Evolutionary conservation across 108 stramenopile genomes (phyloP).

Genomic region (Discostella pseudostelligera): DNA sequence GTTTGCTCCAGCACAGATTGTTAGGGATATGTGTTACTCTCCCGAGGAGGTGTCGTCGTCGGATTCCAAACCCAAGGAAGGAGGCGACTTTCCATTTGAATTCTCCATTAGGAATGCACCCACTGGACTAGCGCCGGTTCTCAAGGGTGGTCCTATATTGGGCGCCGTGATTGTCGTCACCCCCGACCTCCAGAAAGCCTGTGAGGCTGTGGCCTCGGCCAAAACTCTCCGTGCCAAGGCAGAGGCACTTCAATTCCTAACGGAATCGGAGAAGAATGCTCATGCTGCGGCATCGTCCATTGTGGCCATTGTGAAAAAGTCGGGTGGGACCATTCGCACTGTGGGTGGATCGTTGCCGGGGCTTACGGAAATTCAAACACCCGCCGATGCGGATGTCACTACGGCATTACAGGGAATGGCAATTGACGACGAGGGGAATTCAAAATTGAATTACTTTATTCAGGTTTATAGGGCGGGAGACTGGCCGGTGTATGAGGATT

Average conservation of each 20-base stretch:
- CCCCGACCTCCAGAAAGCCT: conserved; percentile 65
- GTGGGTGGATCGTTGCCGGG: conserved; percentile 76
- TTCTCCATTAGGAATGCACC: conserved; percentile 59
- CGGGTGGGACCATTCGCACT: conserved; percentile 67
- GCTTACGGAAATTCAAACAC: conserved; percentile 50
- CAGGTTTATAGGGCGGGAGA: conserved; percentile 85
- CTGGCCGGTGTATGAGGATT: conserved; percentile 81
- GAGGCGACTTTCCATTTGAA: conserved; percentile 51
- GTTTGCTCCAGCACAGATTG: conserved; percentile 73
- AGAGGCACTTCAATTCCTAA: conserved; percentile 77
- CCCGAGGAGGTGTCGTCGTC: conserved; percentile 50
- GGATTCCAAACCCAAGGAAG: conserved; percentile 13
- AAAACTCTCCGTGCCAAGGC: conserved; percentile 70
- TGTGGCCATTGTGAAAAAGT: conserved; percentile 53
- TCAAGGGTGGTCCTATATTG: conserved; percentile 68
- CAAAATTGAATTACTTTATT: conserved; percentile 75
- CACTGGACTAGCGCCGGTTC: conserved; percentile 29
- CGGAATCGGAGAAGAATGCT: conserved; percentile 58
- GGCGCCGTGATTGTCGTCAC: conserved; percentile 80
- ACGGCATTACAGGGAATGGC: conserved; percentile 76
- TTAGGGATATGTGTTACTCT: conserved; percentile 48
- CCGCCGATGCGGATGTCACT: conserved; percentile 64
- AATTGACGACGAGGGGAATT: conserved; percentile 61
- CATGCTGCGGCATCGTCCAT: conserved; percentile 69
- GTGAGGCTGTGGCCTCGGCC: conserved; percentile 57